Percentiles rank a stretch among this genome's conserved stretches.
These are phyloP conservation scores for Stachybotrys chartarum DNA, from an alignment of 2,329 filamentous ascomycete genomes.

Conservation along the genomic window DNA sequence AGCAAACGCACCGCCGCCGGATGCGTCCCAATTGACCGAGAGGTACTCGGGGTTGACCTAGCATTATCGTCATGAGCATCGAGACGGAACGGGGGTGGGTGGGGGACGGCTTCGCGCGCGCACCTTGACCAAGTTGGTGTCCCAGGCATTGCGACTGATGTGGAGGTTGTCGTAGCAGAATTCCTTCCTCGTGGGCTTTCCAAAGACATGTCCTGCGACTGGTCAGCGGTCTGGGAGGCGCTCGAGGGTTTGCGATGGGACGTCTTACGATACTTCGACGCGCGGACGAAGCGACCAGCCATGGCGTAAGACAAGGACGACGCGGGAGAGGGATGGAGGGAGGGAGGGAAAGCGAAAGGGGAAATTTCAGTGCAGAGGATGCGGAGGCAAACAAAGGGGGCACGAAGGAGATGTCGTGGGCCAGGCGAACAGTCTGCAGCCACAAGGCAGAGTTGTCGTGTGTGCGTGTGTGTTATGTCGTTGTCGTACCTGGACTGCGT, in stretches of 20 bases:
- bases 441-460: neutral
- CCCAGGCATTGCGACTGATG: slow-evolving; percentile 98
- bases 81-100: neutral
- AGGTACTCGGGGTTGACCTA: slow-evolving; percentile 94
- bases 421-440: neutral
- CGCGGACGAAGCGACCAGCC: slow-evolving; percentile 59
- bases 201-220: slow-evolving; percentile 86
- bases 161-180: slow-evolving; percentile 98
- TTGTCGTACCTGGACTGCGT: neutral
- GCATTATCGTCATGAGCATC: slow-evolving; percentile 8
- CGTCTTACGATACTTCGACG: slow-evolving; percentile 60
- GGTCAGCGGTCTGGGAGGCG: slow-evolving; percentile 16
- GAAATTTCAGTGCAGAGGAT: neutral
- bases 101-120: slow-evolving; percentile 14
- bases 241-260: slow-evolving; percentile 16
- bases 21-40: slow-evolving; percentile 96
- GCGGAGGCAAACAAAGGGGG: neutral
- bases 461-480: neutral
- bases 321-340: slow-evolving; percentile 5
- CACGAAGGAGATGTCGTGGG: neutral
- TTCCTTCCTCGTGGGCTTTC: slow-evolving; percentile 91
- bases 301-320: slow-evolving; percentile 27
- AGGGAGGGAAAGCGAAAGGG: slow-evolving; percentile 3
- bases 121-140: slow-evolving; percentile 97
- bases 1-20: slow-evolving; percentile 92